Base-by-base conservation (phyloP, 345 rosid genomes). In the Salix exigua region DNA sequence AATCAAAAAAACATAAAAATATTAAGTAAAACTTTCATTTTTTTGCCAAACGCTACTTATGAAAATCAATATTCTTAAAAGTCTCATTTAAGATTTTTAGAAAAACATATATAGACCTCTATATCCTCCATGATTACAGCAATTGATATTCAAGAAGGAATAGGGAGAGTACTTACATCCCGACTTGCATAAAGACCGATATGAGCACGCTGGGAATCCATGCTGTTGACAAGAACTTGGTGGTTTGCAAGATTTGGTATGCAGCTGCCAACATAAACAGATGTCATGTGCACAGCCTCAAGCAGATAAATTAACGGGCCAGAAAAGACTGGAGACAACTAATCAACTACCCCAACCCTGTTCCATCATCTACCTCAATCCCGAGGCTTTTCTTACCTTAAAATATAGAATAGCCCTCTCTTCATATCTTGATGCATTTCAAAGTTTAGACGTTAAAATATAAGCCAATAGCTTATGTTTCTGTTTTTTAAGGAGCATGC, bases 211-310 rank as follows among this genome's bases (percentile, higher is more conserved):
- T 82, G 84, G 64, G 90, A 83, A 74, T 96, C 97, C 97, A 96
- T 94, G 87, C 98, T 91, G 68, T 92, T 88, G 74, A 94, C 85
- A 30, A 96, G 87, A 80, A 96, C 98, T 88, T 92, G 99, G 80
- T 88, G 84, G 73, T 81, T 88, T 70, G 82, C 84, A 65, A 94
- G 98, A 86, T 96, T 96, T 9, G 98, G 96, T 16, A 80, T 86
- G 89, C 99, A 96, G 86, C 99, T 96, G 81, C 37, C 77, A 77
- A 81, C 66, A 78, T 69, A 42, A 76, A 67, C 11, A 66, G 18
- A 71, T 0, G 51, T 60, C 66, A 68, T 51, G 26, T 79, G 11
- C 19, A 70, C 25, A 68, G 14, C 30, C 53, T 26, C 9, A 23
- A 23, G 51, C 71, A 38, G 30, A 68, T 1, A 68, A 68, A 68